Percentiles rank a stretch among this genome's conserved stretches.
Evolutionary conservation across 2,329 filamentous ascomycete species (phyloP).

Genomic region (Microdochium bolleyi): DNA sequence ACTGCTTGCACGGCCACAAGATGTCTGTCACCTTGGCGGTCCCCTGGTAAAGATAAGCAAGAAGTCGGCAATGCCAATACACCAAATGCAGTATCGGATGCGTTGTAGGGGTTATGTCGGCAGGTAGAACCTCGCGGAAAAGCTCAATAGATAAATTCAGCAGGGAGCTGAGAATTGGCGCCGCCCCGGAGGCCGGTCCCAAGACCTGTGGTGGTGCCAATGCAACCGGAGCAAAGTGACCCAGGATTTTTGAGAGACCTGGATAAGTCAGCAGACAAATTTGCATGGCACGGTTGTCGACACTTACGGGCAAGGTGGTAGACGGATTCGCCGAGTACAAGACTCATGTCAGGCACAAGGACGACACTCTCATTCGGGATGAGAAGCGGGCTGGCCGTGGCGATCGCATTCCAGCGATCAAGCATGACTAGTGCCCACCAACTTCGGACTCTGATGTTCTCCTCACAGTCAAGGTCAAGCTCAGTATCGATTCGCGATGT

Average conservation of each 20-base stretch:
- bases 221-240: slow-evolving; percentile 40
- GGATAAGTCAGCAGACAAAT: slow-evolving; percentile 7
- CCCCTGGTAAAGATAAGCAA: slow-evolving; percentile 53
- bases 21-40: slow-evolving; percentile 47
- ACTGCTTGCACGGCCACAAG: slow-evolving; percentile 51
- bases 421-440: slow-evolving; percentile 69
- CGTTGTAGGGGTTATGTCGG: slow-evolving; percentile 40
- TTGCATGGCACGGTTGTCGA: background rate
- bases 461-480: slow-evolving; percentile 49
- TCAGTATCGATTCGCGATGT: slow-evolving; percentile 27
- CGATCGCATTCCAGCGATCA: slow-evolving; percentile 67
- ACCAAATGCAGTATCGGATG: slow-evolving; percentile 55
- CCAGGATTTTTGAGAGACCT: slow-evolving; percentile 53
- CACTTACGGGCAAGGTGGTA: slow-evolving; percentile 60
- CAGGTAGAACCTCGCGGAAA: slow-evolving; percentile 57
- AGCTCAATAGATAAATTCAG: slow-evolving; percentile 54
- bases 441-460: slow-evolving; percentile 53
- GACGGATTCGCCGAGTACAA: slow-evolving; percentile 52
- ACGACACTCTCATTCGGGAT: slow-evolving; percentile 57
- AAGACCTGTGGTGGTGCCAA: slow-evolving; percentile 33
- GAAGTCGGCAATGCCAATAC: slow-evolving; percentile 62
- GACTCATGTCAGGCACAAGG: slow-evolving; percentile 49
- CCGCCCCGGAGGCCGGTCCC: slow-evolving; percentile 27
- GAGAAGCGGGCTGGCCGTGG: slow-evolving; percentile 52
- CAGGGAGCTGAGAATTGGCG: slow-evolving; percentile 36